Base-by-base conservation (phyloP, 2,329 filamentous ascomycete species). In the Colletotrichum melonis region DNA sequence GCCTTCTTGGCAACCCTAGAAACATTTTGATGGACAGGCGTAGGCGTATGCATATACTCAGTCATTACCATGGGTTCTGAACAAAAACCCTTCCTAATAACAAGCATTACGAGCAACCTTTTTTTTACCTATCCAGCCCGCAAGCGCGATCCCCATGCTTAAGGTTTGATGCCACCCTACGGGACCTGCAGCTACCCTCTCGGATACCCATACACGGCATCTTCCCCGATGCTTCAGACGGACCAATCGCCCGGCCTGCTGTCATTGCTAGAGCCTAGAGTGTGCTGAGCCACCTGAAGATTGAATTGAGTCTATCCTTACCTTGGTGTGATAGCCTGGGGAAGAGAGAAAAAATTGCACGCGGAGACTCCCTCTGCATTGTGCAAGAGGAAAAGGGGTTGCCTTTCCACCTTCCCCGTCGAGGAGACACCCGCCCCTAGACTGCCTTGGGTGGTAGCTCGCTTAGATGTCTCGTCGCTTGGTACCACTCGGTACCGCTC, bases 121-220 rank as follows among this genome's bases (percentile, higher is more conserved):
- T 26, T 24, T 35, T 19, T 42, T 42, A 42, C 38, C 38, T 42
- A 42, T 16, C 32, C 56, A 67, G 59, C 55, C n/a, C 65, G 55
- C 55, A 58, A 60, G 65, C 65, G 59, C 24, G 49, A 66, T 58
- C 49, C 46, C 22, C 46, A 55, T 72, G 69, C 69, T 72, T 72
- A 63, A 72, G 65, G 69, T 69, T 72, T 63, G 26, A 69, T 69
- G 58, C 35, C 65, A 72, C 65, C 65, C 65, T 52, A 62, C 65
- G 56, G 65, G 52, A 32, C 66, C 58, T 64, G 46, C 62, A 64
- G 62, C 49, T 35, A 16, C n/a, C 62, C 22, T 35, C 58, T 56
- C 57, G 11, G n/a, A 38, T 46, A 70, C 52, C 28, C 49, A 26
- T n/a, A 55, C 30, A 24, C 22, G 24, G 30, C 24, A 64, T n/a